Conservation (phyloP, 2,329 filamentous ascomycete species). For the Stagonosporopsis vannaccii region DNA sequence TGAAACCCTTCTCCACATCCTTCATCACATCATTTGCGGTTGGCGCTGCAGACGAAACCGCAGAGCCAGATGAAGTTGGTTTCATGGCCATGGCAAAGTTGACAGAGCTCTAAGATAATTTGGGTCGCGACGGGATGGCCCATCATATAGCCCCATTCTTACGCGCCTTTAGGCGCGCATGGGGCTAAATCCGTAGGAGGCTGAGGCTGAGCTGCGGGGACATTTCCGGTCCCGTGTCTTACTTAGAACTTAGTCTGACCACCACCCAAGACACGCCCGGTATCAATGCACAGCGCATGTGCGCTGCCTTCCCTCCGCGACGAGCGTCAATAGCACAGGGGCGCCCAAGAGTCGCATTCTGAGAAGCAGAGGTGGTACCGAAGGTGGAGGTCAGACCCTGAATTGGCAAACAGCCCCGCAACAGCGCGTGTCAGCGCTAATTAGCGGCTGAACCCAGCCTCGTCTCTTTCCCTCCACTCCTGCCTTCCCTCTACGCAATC, state of each 20-base stretch:
- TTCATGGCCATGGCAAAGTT: not conserved
- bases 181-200: conserved; percentile 6
- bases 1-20: not conserved
- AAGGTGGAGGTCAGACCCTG: not conserved
- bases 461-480: not conserved
- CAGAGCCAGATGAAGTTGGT: not conserved
- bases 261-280: not conserved
- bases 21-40: not conserved
- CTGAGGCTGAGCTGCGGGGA: conserved; percentile 7
- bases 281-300: not conserved
- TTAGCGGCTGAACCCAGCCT: not conserved
- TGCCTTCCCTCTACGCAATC: too few relatives aligned
- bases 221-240: conserved; percentile 3
- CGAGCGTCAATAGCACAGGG: not conserved
- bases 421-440: conserved; percentile 5
- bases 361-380: not conserved
- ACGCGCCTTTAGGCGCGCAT: conserved; percentile 1
- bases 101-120: not conserved
- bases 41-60: not conserved
- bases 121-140: conserved; percentile 4
- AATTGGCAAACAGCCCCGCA: not conserved
- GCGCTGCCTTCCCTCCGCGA: not conserved
- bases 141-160: conserved; percentile 12
- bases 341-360: not conserved
- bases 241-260: not conserved